Base-by-base conservation (phyloP, 495 filamentous ascomycete species). In the Hypoxylon cercidicola region DNA sequence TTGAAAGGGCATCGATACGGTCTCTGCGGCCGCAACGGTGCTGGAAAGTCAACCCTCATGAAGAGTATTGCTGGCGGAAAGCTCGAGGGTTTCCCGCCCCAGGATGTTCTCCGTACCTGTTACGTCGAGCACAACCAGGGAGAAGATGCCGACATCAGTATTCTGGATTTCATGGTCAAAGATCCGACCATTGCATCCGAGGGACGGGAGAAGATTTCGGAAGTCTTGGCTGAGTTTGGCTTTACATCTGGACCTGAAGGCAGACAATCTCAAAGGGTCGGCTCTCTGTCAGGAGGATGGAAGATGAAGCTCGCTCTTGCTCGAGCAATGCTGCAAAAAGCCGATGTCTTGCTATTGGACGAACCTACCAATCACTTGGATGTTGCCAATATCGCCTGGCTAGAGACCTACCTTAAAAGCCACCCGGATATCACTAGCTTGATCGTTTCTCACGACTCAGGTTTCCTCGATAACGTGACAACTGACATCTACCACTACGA, bases 401-500 rank as follows among this genome's bases (percentile, higher is more conserved):
- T 99, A 28, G 89, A 97, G 77, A 89, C 92, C 53, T 99, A 99
- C 75, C 87, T 99, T 60, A 97, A 94, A 85, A 83, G 83, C 34
- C 93, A 99, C 80, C 93, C 93, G 34, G 91, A 99, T 23, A 99
- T 99, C 78, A 99, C 95, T 51, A 93, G 89, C 72, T 80, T 99
- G 83, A 98, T 99, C 74, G 95, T 99, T 69, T 91, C 87, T 76
- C 95, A 99, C 89, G 95, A 99, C 85, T 97, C 93, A 5, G 89
- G 90, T 41, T 99, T 99, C 85, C 81, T 99, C 39, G 95, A 99
- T 74, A 90, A 92, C 28, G 92, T 99, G 55, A 97, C 94, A 71
- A 99, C 95, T 4, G 96, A 99, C 74, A 97, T 99, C 77, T 98
- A 97, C 80, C 95, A 99, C 79, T 99, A 99, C 80, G 95, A 99